Base-by-base conservation (phyloP, 2,329 filamentous ascomycete genomes). In the Trichoderma sp. region DNA sequence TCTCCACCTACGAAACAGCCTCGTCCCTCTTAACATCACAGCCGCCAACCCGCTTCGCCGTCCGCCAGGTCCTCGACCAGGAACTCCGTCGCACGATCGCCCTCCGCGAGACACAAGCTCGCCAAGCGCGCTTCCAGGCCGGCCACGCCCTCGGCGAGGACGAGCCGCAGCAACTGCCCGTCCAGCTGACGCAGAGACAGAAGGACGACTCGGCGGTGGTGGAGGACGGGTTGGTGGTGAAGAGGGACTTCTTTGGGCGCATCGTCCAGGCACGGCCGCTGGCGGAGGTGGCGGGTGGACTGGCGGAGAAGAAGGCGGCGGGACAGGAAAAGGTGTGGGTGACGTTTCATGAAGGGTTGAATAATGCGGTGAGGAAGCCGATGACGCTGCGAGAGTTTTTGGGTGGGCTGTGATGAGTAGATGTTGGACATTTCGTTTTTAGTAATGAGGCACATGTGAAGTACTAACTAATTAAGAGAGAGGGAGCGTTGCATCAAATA, bases 31-130 rank as follows among this genome's bases (percentile, higher is more conserved):
- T 86, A 17, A 81, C 84, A 42, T 86, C 87, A 2, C 86, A 87
- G 10, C 89, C 88, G 1, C 93, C 92, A 0, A 92, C 92, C 0
- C 88, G 95, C n/a, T 99, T 93, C 75, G 94, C 94, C 1, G 90
- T 99, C 6, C 89, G 95, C 25, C 94, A 97, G 77, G 94, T 97
- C 9, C 85, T 99, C 1, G 93, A 97, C 74, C 92, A 95, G 76
- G 94, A 98, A 77, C 91, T 94, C 73, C 88, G 87, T 69, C 92
- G 91, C 74, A 90, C 92, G 57, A 86, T 90, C 13, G 81, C 86
- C 34, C 82, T 88, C 37, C 89, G 90, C 15, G 90, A 92, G 59
- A 87, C 87, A 69, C 84, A 87, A 4, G 85, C 88, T 0, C 83
- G 91, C 2, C 87, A 91, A 73, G 87, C 89, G 9, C 84, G 90